phyloP scores from a whole-genome alignment of 2,329 filamentous ascomycete genomes.

The Clonostachys sp. region DNA sequence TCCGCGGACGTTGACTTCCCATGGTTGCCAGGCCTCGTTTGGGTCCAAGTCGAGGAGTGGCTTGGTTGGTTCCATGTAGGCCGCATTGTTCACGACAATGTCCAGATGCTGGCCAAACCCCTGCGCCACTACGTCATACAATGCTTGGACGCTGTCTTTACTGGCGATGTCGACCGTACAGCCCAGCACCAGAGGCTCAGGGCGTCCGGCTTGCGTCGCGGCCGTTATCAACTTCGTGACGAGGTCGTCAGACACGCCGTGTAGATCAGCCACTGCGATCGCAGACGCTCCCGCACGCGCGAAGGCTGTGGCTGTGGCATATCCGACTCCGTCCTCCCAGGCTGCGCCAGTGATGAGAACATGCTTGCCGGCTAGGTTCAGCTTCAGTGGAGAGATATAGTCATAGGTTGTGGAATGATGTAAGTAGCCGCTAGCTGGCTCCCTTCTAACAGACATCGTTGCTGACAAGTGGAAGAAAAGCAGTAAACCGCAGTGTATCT shows the following conservation, averaged over 20 bases:
- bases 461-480: too few species aligned
- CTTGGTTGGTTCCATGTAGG: constrained; percentile 6
- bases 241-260: constrained; percentile 7
- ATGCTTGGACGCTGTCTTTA: constrained; percentile 6
- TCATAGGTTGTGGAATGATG: constrained; percentile 5
- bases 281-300: constrained; percentile 10
- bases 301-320: background rate
- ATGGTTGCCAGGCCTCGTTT: constrained; percentile 9
- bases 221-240: constrained; percentile 7
- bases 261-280: constrained; percentile 12
- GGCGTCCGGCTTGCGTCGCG: constrained; percentile 8
- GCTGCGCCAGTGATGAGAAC: constrained; percentile 12
- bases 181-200: constrained; percentile 5
- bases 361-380: constrained; percentile 6
- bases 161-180: constrained; percentile 6
- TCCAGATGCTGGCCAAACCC: constrained; percentile 4
- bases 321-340: constrained; percentile 3
- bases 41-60: constrained; percentile 10
- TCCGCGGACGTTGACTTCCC: constrained; percentile 12
- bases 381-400: constrained; percentile 5
- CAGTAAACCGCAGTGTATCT: too few species aligned
- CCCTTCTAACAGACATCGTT: background rate
- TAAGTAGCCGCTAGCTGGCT: background rate
- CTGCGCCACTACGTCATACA: constrained; percentile 2
- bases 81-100: constrained; percentile 6